Base-by-base conservation (phyloP, 768 basidiomycete genomes). In the Ephemerocybe angulata region DNA sequence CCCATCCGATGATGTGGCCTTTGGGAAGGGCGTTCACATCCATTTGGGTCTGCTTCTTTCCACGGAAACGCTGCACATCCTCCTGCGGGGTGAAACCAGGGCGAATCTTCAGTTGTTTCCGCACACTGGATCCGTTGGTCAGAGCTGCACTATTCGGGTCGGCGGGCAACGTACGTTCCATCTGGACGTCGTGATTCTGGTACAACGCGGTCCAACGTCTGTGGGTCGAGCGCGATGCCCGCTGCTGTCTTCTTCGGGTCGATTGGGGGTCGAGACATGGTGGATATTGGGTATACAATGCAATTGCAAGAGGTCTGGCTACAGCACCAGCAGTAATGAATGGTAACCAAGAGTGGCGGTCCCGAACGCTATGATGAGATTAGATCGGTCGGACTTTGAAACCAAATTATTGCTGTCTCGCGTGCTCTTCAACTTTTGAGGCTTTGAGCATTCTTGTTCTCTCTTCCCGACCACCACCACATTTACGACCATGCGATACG, bases 31-130 rank as follows among this genome's bases (percentile, higher is more conserved):
- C 59, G 59, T 70, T 79, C 24, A 78, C 69, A 55, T 92, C 91
- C 76, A 84, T 79, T 65, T 85, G 83, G 49, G 84, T 78, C 67
- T 92, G 90, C 50, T 85, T 83, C 42, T 84, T 81, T 38, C 89
- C 84, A 51, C 91, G 82, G 70, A 94, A 98, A 46, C 86, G 84
- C n/a, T 82, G 79, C 7, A 95, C 81, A 70, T 98, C 94, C 70
- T 98, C 94, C 70, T 94, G 92, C 0, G 94, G 94, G 4, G 92
- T 96, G 71, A 88, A 98, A 0, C 94, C 94, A 2, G 93, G 94
- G 25, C 94, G 80, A 59, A 98, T 87, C 75, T 87, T 94, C 54
- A 88, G 75, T 70, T 94, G 82, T 71, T 94, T 96, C 58, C 94
- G 86, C 30, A 91, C 70, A 46, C 94, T 97, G 68, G n/a, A n/a